Conservation (phyloP, 139 green algal species). For the Auxenochlorella protothecoides region DNA sequence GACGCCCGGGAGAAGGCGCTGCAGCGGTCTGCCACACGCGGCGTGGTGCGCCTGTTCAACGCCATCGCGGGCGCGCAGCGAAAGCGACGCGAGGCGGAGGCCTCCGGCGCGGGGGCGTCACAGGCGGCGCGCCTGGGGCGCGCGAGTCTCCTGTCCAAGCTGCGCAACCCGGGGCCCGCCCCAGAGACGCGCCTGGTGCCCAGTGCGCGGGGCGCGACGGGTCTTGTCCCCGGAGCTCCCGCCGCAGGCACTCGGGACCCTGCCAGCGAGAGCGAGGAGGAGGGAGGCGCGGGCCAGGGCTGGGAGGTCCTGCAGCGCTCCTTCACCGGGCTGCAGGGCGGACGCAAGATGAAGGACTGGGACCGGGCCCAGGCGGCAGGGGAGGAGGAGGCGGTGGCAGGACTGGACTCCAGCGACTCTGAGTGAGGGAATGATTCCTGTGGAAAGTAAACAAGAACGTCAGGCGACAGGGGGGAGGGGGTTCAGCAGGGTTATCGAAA, state of each 20-base stretch:
- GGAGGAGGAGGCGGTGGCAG: constrained; percentile 4
- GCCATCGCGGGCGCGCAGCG: constrained; percentile 69
- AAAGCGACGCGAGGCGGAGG: constrained; percentile 20
- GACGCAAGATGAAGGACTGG: constrained; percentile 81
- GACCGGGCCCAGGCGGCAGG: constrained; percentile 38
- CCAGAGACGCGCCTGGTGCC: too few relatives aligned
- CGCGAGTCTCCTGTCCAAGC: constrained; percentile 58
- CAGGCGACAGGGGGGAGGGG: too few relatives aligned
- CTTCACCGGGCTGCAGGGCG: constrained; percentile 48
- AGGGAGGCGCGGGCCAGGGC: constrained; percentile 13
- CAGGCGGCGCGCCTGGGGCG: constrained; percentile 46
- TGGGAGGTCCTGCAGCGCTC: constrained; percentile 66
- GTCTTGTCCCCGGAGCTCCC: constrained; percentile 8
- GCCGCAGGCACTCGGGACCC: background rate
- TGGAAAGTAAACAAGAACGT: background rate
- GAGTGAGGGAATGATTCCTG: background rate
- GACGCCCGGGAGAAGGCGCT: constrained; percentile 63
- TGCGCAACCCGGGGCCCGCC: constrained; percentile 8
- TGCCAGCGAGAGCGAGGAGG: constrained; percentile 3
- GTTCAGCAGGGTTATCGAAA: too few relatives aligned
- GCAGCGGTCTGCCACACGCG: constrained; percentile 54
- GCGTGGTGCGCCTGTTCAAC: constrained; percentile 84
- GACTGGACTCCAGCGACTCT: background rate
- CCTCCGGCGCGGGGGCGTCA: constrained; percentile 10
- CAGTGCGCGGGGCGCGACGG: background rate